These are phyloP conservation scores for Suillus alpinus DNA, from an alignment of 768 basidiomycete species.

Conservation along the genomic window DNA sequence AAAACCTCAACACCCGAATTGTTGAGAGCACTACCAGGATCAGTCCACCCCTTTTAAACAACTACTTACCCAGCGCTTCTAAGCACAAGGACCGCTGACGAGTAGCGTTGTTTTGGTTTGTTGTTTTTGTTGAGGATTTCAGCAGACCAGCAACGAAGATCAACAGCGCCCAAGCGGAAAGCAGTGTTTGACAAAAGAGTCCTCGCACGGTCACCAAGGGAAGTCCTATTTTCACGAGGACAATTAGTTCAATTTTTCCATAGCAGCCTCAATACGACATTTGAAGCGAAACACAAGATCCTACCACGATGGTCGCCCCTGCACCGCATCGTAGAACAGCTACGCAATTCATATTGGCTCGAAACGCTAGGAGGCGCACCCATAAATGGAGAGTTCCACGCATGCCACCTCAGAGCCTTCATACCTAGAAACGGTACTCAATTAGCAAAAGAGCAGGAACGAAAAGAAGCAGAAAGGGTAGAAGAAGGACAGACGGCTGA, in stretches of 20 bases:
- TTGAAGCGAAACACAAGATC: conserved; percentile 26
- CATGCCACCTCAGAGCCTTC: conserved; percentile 19
- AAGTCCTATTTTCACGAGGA: conserved; percentile 22
- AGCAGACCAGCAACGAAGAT: too few species aligned
- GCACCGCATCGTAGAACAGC: conserved; percentile 7
- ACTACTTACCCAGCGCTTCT: too few species aligned
- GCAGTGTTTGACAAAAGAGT: conserved; percentile 27
- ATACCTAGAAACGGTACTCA: conserved; percentile 15
- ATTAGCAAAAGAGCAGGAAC: conserved; percentile 5
- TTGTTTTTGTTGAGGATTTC: too few species aligned
- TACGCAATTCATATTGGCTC: conserved; percentile 20
- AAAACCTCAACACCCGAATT: too few species aligned
- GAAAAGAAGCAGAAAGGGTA: too few species aligned
- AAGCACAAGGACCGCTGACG: too few species aligned
- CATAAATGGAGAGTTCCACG: conserved; percentile 10
- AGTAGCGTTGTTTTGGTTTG: too few species aligned
- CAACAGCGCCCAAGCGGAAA: conserved; percentile 24
- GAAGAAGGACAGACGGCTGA: too few species aligned
- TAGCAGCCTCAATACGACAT: conserved; percentile 23
- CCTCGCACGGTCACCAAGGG: conserved; percentile 4
- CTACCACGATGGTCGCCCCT: conserved; percentile 31
- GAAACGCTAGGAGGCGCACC: conserved; percentile 19
- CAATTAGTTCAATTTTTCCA: conserved; percentile 32
- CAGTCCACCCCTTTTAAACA: too few species aligned
- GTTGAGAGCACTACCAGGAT: too few species aligned